These are phyloP conservation scores for Daldinia childiae DNA, from an alignment of 495 filamentous ascomycete species.

Conservation along the genomic window DNA sequence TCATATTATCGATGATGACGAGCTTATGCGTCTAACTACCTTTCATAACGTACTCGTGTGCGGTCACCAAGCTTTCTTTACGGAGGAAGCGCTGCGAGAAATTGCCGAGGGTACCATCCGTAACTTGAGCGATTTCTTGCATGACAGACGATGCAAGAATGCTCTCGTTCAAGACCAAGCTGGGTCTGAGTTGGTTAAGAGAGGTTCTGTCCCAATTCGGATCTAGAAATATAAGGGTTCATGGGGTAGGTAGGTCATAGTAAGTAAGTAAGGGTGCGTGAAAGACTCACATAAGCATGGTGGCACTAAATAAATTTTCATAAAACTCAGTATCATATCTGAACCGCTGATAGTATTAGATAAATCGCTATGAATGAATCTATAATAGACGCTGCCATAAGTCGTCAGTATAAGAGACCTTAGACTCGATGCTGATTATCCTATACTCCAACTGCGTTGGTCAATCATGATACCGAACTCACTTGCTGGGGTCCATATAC, in stretches of 20 bases:
- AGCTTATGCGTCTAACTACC: constrained; percentile 72
- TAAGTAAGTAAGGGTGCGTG: constrained; percentile 4
- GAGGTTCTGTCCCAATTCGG: constrained; percentile 39
- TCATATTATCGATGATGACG: constrained; percentile 75
- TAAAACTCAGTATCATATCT: not conserved
- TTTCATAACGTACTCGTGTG: constrained; percentile 75
- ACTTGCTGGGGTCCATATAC: not conserved
- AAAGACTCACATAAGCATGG: not conserved
- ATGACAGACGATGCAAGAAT: constrained; percentile 49
- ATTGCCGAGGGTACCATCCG: constrained; percentile 69
- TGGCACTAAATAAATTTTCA: not conserved
- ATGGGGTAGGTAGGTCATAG: constrained; percentile 6
- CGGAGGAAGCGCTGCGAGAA: constrained; percentile 69
- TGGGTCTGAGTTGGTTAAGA: constrained; percentile 10
- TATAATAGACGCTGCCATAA: not conserved
- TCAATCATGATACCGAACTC: not conserved
- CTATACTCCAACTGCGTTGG: not conserved
- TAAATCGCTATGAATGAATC: not conserved
- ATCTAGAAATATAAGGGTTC: constrained; percentile 25
- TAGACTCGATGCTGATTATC: not conserved
- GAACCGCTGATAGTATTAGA: not conserved
- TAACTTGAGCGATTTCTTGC: constrained; percentile 59
- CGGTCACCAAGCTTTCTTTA: constrained; percentile 78
- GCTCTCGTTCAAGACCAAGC: constrained; percentile 46
- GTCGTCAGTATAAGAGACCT: not conserved